Evolutionary conservation across 208 protist species (phyloP).

Genomic region (Phytomonas serpens): DNA sequence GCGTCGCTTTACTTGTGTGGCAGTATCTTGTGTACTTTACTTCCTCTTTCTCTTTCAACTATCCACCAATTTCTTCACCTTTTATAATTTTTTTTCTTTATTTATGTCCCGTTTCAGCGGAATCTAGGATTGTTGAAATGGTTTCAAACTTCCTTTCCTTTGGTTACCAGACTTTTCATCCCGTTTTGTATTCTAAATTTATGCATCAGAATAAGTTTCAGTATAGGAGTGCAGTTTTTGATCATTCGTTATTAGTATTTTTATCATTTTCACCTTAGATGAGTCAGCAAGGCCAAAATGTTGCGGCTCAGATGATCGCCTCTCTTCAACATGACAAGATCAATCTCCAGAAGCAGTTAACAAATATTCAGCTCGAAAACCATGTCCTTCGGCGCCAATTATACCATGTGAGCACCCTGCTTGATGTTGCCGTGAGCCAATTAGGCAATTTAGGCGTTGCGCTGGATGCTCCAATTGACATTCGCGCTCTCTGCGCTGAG

Average conservation of each 20-base stretch:
- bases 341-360: slow-evolving; percentile 51
- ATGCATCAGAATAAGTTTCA: not conserved
- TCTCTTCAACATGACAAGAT: slow-evolving; percentile 69
- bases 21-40: not conserved
- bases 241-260: not conserved
- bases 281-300: not conserved
- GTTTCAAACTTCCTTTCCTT: not conserved
- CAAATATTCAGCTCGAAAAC: slow-evolving; percentile 72
- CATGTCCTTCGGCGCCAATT: slow-evolving; percentile 68
- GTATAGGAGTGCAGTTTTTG: not conserved
- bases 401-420: slow-evolving; percentile 63
- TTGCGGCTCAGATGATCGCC: slow-evolving; percentile 27
- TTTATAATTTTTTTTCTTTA: not conserved
- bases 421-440: slow-evolving; percentile 84
- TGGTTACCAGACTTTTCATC: not conserved
- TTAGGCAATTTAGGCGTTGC: slow-evolving; percentile 59
- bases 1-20: slow-evolving; percentile 2
- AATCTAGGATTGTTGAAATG: not conserved
- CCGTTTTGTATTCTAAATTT: not conserved
- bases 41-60: not conserved
- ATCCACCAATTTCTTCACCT: not conserved
- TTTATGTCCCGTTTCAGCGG: not conserved
- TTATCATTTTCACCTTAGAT: not conserved
- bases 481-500: slow-evolving; percentile 58
- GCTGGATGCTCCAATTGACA: slow-evolving; percentile 67